Base-by-base conservation (phyloP, 2,329 filamentous ascomycete species). In the Talaromyces rugulosus region DNA sequence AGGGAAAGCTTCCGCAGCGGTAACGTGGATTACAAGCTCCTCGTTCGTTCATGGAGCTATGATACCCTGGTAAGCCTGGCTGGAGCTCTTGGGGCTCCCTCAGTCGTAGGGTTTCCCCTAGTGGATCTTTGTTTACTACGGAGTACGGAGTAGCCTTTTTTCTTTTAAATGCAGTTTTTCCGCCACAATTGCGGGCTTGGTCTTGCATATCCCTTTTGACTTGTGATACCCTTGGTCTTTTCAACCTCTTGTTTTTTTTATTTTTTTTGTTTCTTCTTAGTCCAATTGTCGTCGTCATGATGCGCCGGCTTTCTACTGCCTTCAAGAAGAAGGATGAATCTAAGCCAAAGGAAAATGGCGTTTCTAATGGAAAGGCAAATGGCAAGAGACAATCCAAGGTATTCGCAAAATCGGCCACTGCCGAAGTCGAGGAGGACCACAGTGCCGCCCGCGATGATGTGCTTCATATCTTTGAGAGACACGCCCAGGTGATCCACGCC, bases 401-500 rank as follows among this genome's bases (percentile, higher is more conserved):
- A 16, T 64, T 72, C 0, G 63, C 71, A 4, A 44, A 62, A 44
- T 70, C 62, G 52, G 71, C 69, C 23, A 58, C 68, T n/a, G 30
- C 56, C 27, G 30, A 53, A 14, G 30, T 54, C 0, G 65, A 69
- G 9, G 69, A 71, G 23, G 69, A 67, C 33, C 64, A 72, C 34
- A 67, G 62, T 54, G 74, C 75, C 56, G 77, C 75, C 60, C 73
- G 75, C n/a, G 70, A 71, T 33, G 76, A 80, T 64, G 72, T 80
- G 8, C 71, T 74, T 28, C 69, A 70, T 7, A 71, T 74, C 16
- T 82, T 82, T 60, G 72, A 76, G 40, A 74, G 77, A 64, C 81
- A 77, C 70, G 77, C 77, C 23, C 76, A 80, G 65, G 69, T 81
- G 11, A 77, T 83, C 58, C 78, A 81, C 59, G 82, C 85, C 4